Conservation (phyloP, 768 basidiomycete species). For the Amanita muscaria region DNA sequence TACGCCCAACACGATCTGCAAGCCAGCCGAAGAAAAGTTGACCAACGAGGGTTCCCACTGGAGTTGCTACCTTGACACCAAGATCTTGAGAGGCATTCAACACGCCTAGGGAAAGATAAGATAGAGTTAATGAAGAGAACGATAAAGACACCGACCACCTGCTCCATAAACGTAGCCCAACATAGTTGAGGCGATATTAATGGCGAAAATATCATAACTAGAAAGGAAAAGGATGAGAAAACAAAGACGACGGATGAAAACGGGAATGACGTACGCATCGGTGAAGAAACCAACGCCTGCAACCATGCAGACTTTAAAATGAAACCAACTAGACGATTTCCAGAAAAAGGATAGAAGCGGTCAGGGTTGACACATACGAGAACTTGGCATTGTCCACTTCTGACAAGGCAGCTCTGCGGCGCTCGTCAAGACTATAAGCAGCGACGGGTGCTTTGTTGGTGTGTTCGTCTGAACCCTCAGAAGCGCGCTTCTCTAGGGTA, state of each 20-base stretch:
- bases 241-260: background rate
- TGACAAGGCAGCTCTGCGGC: constrained; percentile 70
- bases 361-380: constrained; percentile 40
- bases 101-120: background rate
- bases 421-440: constrained; percentile 49
- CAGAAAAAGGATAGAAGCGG: constrained; percentile 1
- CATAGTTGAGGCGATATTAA: constrained; percentile 80
- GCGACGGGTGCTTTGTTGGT: constrained; percentile 16
- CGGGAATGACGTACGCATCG: constrained; percentile 45
- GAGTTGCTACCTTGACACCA: constrained; percentile 70
- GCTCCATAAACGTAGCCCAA: constrained; percentile 71
- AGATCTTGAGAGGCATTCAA: constrained; percentile 59
- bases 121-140: background rate
- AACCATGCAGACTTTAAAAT: constrained; percentile 63
- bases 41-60: constrained; percentile 66
- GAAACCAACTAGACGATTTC: constrained; percentile 56
- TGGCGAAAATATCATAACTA: constrained; percentile 83
- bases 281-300: constrained; percentile 90
- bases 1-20: constrained; percentile 68
- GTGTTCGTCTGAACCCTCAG: constrained; percentile 24
- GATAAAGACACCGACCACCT: constrained; percentile 14
- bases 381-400: constrained; percentile 86
- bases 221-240: background rate
- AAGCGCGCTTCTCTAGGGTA: constrained; percentile 29
- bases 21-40: constrained; percentile 77